These are phyloP conservation scores for Phytophthora lateralis DNA, from an alignment of 352 stramenopile genomes.

Conservation along the genomic window DNA sequence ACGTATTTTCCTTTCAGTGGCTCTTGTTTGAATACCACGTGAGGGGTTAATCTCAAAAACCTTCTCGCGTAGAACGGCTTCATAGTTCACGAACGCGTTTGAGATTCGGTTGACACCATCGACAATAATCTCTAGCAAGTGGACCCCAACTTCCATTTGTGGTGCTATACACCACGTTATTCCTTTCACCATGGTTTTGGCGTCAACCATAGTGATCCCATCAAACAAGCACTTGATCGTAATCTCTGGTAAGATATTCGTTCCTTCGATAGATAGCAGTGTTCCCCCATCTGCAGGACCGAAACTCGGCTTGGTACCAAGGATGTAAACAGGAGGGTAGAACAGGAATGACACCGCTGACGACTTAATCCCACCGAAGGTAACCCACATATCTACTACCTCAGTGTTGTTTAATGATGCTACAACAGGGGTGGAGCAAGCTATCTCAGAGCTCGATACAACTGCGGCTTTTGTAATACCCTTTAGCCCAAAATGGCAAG, in stretches of 20 bases:
- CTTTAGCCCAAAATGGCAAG: conserved; percentile 43
- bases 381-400: conserved; percentile 41
- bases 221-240: conserved; percentile 44
- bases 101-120: conserved; percentile 15
- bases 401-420: conserved; percentile 1
- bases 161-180: conserved; percentile 34
- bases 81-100: conserved; percentile 42
- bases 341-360: conserved; percentile 29
- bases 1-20: conserved; percentile 27
- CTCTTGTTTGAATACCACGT: conserved; percentile 28
- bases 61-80: conserved; percentile 38
- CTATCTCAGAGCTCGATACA: conserved; percentile 26
- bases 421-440: conserved; percentile 33
- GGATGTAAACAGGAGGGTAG: conserved; percentile 22
- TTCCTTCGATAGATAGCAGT: conserved; percentile 22
- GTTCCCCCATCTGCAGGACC: conserved; percentile 43
- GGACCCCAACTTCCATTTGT: conserved; percentile 27
- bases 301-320: conserved; percentile 26
- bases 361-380: conserved; percentile 35
- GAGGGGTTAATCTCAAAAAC: conserved; percentile 35
- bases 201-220: conserved; percentile 6
- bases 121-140: conserved; percentile 41
- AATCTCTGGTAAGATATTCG: conserved; percentile 29
- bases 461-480: conserved; percentile 18
- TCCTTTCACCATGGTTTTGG: conserved; percentile 6